A percentile compares a stretch with the other conserved stretches of the same genome.
phyloP scores from a whole-genome alignment of 768 basidiomycete species.

The Boletus sensibilis region DNA sequence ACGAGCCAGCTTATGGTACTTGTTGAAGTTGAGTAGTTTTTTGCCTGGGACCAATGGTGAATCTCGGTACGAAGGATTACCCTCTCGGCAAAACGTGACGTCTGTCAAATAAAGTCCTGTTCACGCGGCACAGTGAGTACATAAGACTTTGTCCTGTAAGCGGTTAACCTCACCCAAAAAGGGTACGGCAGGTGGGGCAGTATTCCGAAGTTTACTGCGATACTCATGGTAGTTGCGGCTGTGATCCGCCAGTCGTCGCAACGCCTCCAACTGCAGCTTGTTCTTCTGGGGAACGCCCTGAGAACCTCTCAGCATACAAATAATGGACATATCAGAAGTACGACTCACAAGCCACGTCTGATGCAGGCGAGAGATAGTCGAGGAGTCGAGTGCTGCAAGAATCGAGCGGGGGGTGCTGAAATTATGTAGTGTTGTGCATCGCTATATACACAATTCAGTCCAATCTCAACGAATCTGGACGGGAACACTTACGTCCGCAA shows the following conservation, averaged over 20 bases:
- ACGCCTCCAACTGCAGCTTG: constrained; percentile 68
- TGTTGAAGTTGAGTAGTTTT: constrained; percentile 92
- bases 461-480: constrained; percentile 3
- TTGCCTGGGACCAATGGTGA: constrained; percentile 74
- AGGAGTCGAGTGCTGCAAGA: constrained; percentile 92
- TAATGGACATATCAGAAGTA: background rate
- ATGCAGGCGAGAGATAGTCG: constrained; percentile 86
- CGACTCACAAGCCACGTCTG: constrained; percentile 91
- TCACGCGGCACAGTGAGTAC: constrained; percentile 15
- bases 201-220: constrained; percentile 80
- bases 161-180: constrained; percentile 69
- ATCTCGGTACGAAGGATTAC: constrained; percentile 82
- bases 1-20: constrained; percentile 86
- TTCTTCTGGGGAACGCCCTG: constrained; percentile 87
- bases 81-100: constrained; percentile 93
- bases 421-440: constrained; percentile 80
- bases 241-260: constrained; percentile 89
- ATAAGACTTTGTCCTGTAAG: background rate
- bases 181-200: constrained; percentile 89
- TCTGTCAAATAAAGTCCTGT: constrained; percentile 85
- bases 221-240: constrained; percentile 90
- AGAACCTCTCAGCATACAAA: constrained; percentile 10
- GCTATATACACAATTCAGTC: constrained; percentile 45
- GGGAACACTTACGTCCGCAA: constrained; percentile 70
- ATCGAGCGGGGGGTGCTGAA: constrained; percentile 93